Evolutionary conservation across 2,329 filamentous ascomycete genomes (phyloP), one percentile per base, ranked within the genome.

Genomic region (Leptoxyphium fumago): DNA sequence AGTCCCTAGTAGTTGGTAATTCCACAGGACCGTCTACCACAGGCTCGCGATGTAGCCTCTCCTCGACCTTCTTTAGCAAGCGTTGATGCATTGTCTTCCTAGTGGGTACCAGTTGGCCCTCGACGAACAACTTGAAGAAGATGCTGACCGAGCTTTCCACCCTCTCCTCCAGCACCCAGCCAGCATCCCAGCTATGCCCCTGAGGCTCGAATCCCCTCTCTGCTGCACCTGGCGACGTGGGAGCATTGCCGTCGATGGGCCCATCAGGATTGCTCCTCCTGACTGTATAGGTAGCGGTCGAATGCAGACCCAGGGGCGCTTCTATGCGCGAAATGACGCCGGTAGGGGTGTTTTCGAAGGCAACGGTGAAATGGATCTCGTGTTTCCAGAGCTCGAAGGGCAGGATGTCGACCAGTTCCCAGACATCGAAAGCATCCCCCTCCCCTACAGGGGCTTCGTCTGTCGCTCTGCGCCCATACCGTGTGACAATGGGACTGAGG

Each of bases 341-440:
- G 38, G 46, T 41, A 2, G 17, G 29, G 21, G 44, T 45, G 39
- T 49, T 38, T 41, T 40, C 39, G 43, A 52, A 52, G 10, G 45
- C 28, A 30, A 38, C 44, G 6, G 32, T 43, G 39, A 52, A 52
- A 6, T 46, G 43, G 39, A 52, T 49, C 38, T 50, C 46, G 21
- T 50, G 41, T 18, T 48, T 50, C 45, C 45, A 52, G 2, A 47
- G 41, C 17, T 43, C 45, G 40, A 51, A 49, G 2, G 50, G 48
- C 8, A 52, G 40, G 15, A 51, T 29, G 39, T 45, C 43, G 32
- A 52, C 45, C 13, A 42, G 32, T 38, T 51, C 48, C 45, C 45
- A 50, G 29, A 52, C 45, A 17, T 51, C 42, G 40, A 47, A 50
- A 30, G 41, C 48, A 26, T 32, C 21, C 17, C 38, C 32, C 34